Base-by-base conservation (phyloP, 116 monocot species). In the Phalaenopsis hybrid region DNA sequence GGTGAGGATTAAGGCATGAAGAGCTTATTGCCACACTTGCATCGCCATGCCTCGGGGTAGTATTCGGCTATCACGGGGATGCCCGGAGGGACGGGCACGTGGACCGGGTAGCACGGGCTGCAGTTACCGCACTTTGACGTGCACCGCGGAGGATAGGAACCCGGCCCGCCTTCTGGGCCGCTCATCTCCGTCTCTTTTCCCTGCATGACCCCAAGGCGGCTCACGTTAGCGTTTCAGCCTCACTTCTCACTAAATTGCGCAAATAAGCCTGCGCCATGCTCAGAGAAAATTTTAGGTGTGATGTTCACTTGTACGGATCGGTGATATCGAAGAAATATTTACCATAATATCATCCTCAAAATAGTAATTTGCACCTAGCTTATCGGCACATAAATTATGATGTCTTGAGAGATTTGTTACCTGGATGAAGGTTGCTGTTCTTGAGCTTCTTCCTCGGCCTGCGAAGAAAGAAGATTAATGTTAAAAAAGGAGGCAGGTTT, bases 11-110 rank as follows among this genome's bases (percentile, higher is more conserved):
- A 84, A 10, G 85, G 85, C 81, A 81, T 78, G 69, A 57, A 85
- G 78, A 85, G 81, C 34, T 44, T 41, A 58, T 77, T 77, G 63
- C 77, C 77, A 28, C 82, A 82, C 75, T 77, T 82, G 77, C 82
- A 82, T 9, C 85, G 85, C 85, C 85, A 85, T 17, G 85, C 85
- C 78, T 85, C 85, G 0, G 88, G 88, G 82, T 88, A 88, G 76
- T 88, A 88, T 76, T 88, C 88, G 28, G 81, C 74, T 11, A 69
- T 79, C 46, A 82, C 81, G 52, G 81, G 82, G 57, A 45, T 73
- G 58, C 87, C 84, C 37, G 84, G 87, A 0, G 88, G 88, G 3
- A 88, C 85, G n/a, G 88, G 70, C 58, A 88, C 85, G 79, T 88
- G 88, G 23, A 88, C 88, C 31, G 88, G 85, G 44, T 12, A 70